Conservation (phyloP, 2,329 filamentous ascomycete genomes). For the Acrocalymma vagum region DNA sequence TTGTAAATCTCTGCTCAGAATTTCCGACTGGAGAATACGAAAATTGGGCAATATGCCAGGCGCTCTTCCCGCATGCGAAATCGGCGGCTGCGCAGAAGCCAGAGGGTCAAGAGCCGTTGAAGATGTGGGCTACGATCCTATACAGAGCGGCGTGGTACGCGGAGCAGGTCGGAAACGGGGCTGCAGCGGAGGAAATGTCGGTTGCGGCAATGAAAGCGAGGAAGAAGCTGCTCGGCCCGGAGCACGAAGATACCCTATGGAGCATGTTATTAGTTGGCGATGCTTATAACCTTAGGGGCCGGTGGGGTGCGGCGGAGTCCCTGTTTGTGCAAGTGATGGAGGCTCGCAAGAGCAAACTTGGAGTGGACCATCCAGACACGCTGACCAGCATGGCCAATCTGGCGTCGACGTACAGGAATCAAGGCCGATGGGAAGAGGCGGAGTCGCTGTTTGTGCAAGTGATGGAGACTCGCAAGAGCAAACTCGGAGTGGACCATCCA, state of each 20-base stretch:
- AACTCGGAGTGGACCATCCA: constrained; percentile 9
- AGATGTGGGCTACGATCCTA: constrained; percentile 12
- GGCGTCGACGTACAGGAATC: too few species aligned
- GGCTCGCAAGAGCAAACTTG: too few species aligned
- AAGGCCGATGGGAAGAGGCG: too few species aligned
- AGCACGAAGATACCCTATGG: constrained; percentile 9
- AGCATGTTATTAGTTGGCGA: constrained; percentile 8
- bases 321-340: too few species aligned
- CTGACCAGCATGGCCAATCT: too few species aligned
- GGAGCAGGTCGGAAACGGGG: constrained; percentile 5
- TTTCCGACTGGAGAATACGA: constrained; percentile 16
- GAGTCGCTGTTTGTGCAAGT: constrained; percentile 3
- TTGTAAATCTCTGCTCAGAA: constrained; percentile 9
- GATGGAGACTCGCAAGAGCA: constrained; percentile 10
- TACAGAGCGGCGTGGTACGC: constrained; percentile 21
- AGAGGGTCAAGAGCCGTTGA: constrained; percentile 5
- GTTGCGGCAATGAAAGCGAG: neutral
- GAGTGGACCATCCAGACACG: too few species aligned
- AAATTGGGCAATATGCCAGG: constrained; percentile 16
- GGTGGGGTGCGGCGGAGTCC: too few species aligned
- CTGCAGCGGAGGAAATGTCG: constrained; percentile 2
- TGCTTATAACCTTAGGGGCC: constrained; percentile 6
- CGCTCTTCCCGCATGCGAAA: constrained; percentile 14
- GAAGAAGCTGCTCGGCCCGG: constrained; percentile 4
- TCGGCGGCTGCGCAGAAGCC: constrained; percentile 9